These are phyloP conservation scores for Ophiostoma perfectum DNA, from an alignment of 2,329 filamentous ascomycete species.

Conservation along the genomic window DNA sequence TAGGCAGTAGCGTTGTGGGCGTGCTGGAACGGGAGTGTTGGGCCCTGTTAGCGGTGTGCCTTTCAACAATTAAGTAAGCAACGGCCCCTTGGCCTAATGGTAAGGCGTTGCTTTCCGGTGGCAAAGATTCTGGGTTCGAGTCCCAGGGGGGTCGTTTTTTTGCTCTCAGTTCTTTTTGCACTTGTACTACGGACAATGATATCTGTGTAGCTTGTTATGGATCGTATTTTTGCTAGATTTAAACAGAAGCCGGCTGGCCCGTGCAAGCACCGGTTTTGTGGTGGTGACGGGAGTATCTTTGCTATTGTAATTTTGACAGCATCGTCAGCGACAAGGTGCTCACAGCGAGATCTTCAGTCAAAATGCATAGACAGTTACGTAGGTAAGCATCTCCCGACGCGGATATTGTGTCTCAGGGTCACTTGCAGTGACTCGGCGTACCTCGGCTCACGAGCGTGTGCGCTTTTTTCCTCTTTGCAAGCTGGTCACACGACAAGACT, in stretches of 20 bases:
- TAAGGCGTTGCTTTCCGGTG: conserved; percentile 17
- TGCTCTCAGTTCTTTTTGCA: neutral
- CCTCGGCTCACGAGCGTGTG: neutral
- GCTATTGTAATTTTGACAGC: too few species aligned
- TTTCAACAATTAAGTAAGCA: conserved; percentile 10
- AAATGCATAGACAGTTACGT: neutral
- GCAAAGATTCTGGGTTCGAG: conserved; percentile 18
- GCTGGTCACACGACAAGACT: neutral
- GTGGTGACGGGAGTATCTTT: too few species aligned
- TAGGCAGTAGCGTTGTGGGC: neutral
- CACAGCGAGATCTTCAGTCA: too few species aligned
- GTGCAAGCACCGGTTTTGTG: too few species aligned
- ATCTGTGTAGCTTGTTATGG: neutral
- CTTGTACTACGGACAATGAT: too few species aligned
- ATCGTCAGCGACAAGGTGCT: too few species aligned
- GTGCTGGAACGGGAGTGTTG: neutral
- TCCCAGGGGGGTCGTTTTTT: conserved; percentile 17
- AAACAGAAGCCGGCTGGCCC: too few species aligned
- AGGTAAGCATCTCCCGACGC: neutral
- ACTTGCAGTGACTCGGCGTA: neutral
- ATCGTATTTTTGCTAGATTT: neutral
- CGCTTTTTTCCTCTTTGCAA: neutral
- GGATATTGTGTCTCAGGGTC: neutral
- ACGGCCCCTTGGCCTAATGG: conserved; percentile 17
- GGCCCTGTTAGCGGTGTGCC: neutral